Conservation (phyloP, 1,284 basidiomycete species). For the Anthracocystis panici-leucophaei region DNA sequence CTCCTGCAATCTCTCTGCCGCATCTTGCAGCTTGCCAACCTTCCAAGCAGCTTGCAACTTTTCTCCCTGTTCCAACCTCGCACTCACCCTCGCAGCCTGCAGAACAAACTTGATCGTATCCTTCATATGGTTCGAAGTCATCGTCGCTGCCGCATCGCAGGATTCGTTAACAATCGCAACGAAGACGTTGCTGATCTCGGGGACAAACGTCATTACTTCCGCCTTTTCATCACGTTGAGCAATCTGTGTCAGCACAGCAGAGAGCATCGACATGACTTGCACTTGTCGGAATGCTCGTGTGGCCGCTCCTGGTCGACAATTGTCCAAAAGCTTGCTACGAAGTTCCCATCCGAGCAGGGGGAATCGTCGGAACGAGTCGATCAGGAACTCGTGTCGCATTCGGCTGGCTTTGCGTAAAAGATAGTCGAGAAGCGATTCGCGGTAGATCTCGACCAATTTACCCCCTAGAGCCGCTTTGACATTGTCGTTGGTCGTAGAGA, state of each 20-base stretch:
- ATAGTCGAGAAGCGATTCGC: slow-evolving; percentile 81
- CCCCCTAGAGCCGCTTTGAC: slow-evolving; percentile 24
- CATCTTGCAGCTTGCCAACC: slow-evolving; percentile 65
- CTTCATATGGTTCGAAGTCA: slow-evolving; percentile 80
- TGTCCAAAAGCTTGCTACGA: slow-evolving; percentile 75
- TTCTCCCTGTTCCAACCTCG: slow-evolving; percentile 68
- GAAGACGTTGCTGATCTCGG: slow-evolving; percentile 74
- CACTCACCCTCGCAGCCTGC: slow-evolving; percentile 77
- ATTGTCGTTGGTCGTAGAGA: slow-evolving; percentile 19
- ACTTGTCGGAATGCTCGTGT: slow-evolving; percentile 59
- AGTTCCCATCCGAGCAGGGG: slow-evolving; percentile 79
- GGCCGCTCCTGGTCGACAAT: slow-evolving; percentile 64
- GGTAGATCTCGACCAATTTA: slow-evolving; percentile 76
- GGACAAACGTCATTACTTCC: slow-evolving; percentile 74
- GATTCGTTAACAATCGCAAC: slow-evolving; percentile 75
- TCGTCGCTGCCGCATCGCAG: slow-evolving; percentile 70
- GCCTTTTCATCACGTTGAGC: slow-evolving; percentile 68
- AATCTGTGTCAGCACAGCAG: slow-evolving; percentile 77
- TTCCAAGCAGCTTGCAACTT: slow-evolving; percentile 63
- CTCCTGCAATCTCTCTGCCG: slow-evolving; percentile 33
- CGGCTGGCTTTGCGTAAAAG: slow-evolving; percentile 82
- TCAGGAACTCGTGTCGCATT: slow-evolving; percentile 81
- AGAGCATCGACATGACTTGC: slow-evolving; percentile 81
- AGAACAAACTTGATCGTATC: slow-evolving; percentile 82
- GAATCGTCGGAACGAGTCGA: slow-evolving; percentile 81